Evolutionary conservation across 345 rosid genomes (phyloP), one percentile per base, ranked within the genome.

Genomic region (Mangifera indica): DNA sequence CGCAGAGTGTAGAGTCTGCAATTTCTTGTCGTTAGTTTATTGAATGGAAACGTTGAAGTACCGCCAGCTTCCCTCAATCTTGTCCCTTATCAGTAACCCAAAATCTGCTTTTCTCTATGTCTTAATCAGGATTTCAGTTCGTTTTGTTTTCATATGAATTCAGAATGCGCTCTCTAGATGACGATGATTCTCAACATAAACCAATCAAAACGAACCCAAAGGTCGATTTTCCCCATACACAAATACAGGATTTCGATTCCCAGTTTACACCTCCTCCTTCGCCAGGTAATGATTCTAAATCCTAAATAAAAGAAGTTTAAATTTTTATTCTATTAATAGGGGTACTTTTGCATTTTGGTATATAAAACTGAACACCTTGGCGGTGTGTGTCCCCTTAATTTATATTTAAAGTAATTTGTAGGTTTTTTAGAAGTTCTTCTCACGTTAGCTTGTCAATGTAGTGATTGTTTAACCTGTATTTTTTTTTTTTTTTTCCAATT

Each of bases 91-190:
- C n/a, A n/a, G n/a, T n/a, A 40, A 54, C 73, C 70, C 70, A 40
- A 44, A 37, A 25, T 1, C 45, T 25, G 12, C 29, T 56, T 15
- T 42, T 58, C 25, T 24, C 24, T 8, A 4, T 29, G 53, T 55
- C 10, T 18, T 54, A 21, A 9, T 62, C 15, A 20, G 59, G 18
- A 48, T 65, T 65, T 25, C 55, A 37, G 40, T 32, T 24, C 3
- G 32, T 22, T 63, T 25, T 20, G 60, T 53, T 54, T 48, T 34
- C 60, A 2, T 65, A 25, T 71, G 58, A 60, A 71, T 44, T 59
- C 29, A 25, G 71, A 66, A 79, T 82, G 85, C 71, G 74, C 71
- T 64, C 77, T 64, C 52, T 59, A 17, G 75, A 58, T 15, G 78
- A 55, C 48, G 55, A 3, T 13, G 77, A 60, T 29, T 42, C 17